phyloP scores from a whole-genome alignment of 2,329 filamentous ascomycete genomes.

The Sclerotinia subarctica region DNA sequence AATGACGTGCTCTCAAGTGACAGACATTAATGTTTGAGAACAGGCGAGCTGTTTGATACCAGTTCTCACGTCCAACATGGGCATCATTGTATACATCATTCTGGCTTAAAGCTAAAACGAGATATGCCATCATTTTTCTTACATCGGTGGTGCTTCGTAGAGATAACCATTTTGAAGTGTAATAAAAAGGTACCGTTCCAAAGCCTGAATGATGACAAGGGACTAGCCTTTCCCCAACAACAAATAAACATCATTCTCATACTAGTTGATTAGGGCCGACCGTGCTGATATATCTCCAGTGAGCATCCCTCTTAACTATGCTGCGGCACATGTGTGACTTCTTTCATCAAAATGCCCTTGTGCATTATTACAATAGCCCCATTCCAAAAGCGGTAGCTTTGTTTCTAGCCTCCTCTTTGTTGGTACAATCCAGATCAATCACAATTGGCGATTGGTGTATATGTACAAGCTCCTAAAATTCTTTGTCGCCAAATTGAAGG shows the following conservation, averaged over 20 bases:
- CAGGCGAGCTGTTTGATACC: neutral
- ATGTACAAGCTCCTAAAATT: neutral
- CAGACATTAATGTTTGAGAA: neutral
- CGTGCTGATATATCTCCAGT: neutral
- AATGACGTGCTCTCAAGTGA: neutral
- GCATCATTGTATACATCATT: neutral
- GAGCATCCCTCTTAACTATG: neutral
- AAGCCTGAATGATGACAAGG: neutral
- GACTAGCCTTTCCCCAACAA: neutral
- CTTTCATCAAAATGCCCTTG: neutral
- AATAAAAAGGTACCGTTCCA: neutral
- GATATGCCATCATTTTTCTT: neutral
- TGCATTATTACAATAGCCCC: neutral
- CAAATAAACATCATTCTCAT: neutral
- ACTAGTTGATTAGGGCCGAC: neutral
- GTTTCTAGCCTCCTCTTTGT: neutral
- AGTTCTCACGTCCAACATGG: neutral
- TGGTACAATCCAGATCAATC: neutral
- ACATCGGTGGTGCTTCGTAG: neutral
- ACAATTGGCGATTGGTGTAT: neutral
- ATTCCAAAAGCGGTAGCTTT: slow-evolving; percentile 8
- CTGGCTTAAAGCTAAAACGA: no score
- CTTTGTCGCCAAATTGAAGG: neutral
- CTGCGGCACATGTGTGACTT: neutral
- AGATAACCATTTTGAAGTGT: neutral